phyloP scores from a whole-genome alignment of 2,329 filamentous ascomycete genomes.

The Epichloe hybrida region DNA sequence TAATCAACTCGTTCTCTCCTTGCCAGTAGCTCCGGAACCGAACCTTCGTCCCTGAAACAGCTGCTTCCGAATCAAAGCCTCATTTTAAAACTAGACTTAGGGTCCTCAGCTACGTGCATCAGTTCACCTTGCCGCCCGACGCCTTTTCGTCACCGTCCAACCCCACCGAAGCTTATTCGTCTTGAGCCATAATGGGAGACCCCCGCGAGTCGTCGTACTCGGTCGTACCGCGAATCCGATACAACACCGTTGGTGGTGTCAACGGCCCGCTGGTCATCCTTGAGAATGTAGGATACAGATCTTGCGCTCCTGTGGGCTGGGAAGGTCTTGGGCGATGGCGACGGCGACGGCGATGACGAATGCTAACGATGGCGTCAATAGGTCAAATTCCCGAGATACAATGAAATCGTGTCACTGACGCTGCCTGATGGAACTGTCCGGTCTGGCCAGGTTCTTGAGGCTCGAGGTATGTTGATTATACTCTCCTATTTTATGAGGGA shows the following conservation, averaged over 20 bases:
- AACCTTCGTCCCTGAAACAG: background rate
- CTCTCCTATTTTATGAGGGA: too few relatives aligned
- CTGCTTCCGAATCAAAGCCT: background rate
- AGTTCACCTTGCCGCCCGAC: background rate
- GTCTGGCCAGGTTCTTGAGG: slow-evolving; percentile 92
- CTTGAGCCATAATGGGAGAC: slow-evolving; percentile 33
- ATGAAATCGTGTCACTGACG: slow-evolving; percentile 94
- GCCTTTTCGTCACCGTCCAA: background rate
- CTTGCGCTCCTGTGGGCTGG: background rate
- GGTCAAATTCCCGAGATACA: slow-evolving; percentile 96
- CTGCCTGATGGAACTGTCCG: slow-evolving; percentile 89
- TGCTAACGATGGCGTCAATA: slow-evolving; percentile 26
- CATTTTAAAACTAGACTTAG: background rate
- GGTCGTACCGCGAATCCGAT: slow-evolving; percentile 55
- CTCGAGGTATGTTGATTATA: slow-evolving; percentile 55
- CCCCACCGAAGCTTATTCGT: slow-evolving; percentile 5
- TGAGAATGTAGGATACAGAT: slow-evolving; percentile 58
- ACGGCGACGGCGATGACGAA: background rate
- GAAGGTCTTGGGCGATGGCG: background rate
- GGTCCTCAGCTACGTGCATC: background rate
- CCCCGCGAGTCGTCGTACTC: slow-evolving; percentile 47
- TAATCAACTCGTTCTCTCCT: slow-evolving; percentile 7
- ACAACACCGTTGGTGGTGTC: slow-evolving; percentile 97
- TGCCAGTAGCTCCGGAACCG: background rate
- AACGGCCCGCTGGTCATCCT: slow-evolving; percentile 97